phyloP scores from a whole-genome alignment of 1,139 yeast genomes.

The Protomyces inundatus region DNA sequence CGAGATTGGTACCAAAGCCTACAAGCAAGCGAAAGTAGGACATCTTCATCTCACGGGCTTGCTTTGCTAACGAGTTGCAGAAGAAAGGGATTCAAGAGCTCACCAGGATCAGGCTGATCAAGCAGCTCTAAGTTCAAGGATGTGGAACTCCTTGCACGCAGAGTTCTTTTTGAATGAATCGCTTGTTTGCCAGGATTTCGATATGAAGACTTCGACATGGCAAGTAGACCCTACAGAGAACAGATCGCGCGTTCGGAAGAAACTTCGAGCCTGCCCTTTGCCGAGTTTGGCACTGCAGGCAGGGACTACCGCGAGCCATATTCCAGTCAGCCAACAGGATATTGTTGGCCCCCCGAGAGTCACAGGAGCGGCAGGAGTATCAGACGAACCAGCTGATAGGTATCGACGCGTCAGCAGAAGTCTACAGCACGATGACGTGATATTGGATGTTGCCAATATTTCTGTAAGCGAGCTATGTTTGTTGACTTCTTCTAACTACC shows the following conservation, averaged over 20 bases:
- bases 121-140: slow-evolving; percentile 39
- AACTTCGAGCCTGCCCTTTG: slow-evolving; percentile 44
- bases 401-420: slow-evolving; percentile 68
- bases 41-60: neutral
- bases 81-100: slow-evolving; percentile 48
- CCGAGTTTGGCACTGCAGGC: neutral
- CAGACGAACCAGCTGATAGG: slow-evolving; percentile 43
- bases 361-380: too few species aligned
- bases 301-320: too few species aligned
- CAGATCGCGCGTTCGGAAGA: slow-evolving; percentile 56
- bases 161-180: too few species aligned
- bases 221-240: slow-evolving; percentile 64
- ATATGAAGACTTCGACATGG: slow-evolving; percentile 33
- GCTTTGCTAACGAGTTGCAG: slow-evolving; percentile 34
- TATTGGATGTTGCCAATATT: slow-evolving; percentile 52
- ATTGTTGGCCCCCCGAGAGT: neutral
- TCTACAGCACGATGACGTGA: slow-evolving; percentile 64
- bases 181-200: too few species aligned
- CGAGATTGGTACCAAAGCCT: neutral
- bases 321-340: too few species aligned
- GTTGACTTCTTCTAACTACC: neutral
- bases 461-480: neutral
- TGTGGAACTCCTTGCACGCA: too few species aligned
- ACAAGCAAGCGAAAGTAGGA: slow-evolving; percentile 3
- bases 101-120: slow-evolving; percentile 63